These are phyloP conservation scores for Mariannaea elegans DNA, from an alignment of 2,329 filamentous ascomycete genomes.

Conservation along the genomic window DNA sequence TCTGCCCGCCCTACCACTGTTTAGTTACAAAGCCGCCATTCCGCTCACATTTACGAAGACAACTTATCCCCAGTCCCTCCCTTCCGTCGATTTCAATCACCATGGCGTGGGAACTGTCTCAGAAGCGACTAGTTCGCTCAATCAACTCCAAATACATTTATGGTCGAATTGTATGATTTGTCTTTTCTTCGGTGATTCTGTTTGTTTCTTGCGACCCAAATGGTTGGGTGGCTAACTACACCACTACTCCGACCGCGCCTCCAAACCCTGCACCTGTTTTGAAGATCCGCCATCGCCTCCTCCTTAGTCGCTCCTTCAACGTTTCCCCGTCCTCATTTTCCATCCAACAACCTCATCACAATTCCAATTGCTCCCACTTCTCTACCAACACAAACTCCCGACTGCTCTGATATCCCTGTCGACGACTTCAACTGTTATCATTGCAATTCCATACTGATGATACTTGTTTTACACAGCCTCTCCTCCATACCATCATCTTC, in stretches of 20 bases:
- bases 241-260: background rate
- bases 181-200: background rate
- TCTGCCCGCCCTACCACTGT: background rate
- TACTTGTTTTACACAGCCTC: conserved; percentile 67
- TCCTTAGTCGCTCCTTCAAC: background rate
- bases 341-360: background rate
- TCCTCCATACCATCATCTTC: conserved; percentile 86
- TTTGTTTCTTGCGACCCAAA: background rate
- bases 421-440: conserved; percentile 8
- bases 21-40: conserved; percentile 6
- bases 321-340: background rate
- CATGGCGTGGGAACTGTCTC: conserved; percentile 68
- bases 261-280: conserved; percentile 13
- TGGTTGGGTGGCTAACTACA: conserved; percentile 8
- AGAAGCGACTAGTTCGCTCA: conserved; percentile 69
- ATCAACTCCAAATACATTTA: conserved; percentile 75
- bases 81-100: conserved; percentile 13
- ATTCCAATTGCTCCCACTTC: background rate
- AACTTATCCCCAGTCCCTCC: background rate
- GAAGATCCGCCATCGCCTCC: conserved; percentile 5
- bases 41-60: background rate
- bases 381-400: background rate
- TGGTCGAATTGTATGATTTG: conserved; percentile 73
- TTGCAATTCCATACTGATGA: conserved; percentile 35
- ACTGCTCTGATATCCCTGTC: conserved; percentile 5